Base-by-base conservation (phyloP, 768 basidiomycete genomes). In the Vararia minispora region DNA sequence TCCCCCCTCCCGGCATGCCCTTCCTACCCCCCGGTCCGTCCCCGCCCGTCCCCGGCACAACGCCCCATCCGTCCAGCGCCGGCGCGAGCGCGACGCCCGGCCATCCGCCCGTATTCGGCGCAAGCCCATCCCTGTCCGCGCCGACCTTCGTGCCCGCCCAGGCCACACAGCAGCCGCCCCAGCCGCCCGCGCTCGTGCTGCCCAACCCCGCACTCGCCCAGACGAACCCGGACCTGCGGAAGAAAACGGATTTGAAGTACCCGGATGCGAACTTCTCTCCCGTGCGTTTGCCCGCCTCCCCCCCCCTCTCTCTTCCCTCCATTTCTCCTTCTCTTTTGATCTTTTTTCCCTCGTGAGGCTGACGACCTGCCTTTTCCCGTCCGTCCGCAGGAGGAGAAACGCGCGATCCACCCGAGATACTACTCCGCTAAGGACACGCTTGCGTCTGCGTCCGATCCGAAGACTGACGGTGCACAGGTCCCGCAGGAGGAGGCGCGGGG, bases 221-320 rank as follows among this genome's bases (percentile, higher is more conserved):
- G 61, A 75, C 68, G 11, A 79, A 83, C 50, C 72, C 79, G 10
- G 66, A 74, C 2, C 75, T 85, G 52, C 89, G 87, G 66, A 85
- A 86, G 56, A 62, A 67, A 11, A 84, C 83, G 2, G 68, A 69
- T 16, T 64, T 90, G 30, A 82, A 87, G 56, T 84, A 78, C 57
- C 54, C 62, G 11, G 82, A 90, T 50, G 61, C 86, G 0, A 86
- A 88, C 52, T 87, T 84, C 55, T 76, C 73, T 41, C 80, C 84
- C 4, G 87, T 87, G 48, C 31, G 77, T 66, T n/a, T n/a, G n/a
- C n/a, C n/a, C n/a, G n/a, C n/a, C n/a, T n/a, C n/a, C n/a, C n/a
- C n/a, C n/a, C n/a, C n/a, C n/a, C n/a, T n/a, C n/a, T n/a, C n/a
- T n/a, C 11, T n/a, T 39, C 21, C 12, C 30, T 18, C 8, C n/a